Evolutionary conservation across 495 filamentous ascomycete genomes (phyloP), one percentile per base, ranked within the genome.

Genomic region (Aspergillus hancockii): DNA sequence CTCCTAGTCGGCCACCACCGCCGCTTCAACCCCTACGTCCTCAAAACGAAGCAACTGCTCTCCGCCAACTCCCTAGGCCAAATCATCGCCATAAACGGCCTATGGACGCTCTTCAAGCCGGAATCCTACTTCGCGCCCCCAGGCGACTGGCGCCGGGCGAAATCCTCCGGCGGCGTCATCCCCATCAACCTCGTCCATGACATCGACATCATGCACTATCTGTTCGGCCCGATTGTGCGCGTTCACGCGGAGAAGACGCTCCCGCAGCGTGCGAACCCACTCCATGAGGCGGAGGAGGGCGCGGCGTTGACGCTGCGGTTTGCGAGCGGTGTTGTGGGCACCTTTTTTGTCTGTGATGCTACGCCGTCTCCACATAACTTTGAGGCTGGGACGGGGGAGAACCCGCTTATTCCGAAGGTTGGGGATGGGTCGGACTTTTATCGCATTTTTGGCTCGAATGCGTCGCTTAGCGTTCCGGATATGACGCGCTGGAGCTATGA

Each of bases 121-220:
- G 57, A 67, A 7, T 9, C 55, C 2, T 86, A 87, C 66, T 86
- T 84, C 58, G 71, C 74, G 1, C 62, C 75, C 0, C 75, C 77
- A 4, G 67, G 67, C 0, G 73, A 74, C 57, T 86, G 84, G 83
- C 76, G 83, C 12, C 65, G 71, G 12, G 71, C 63, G 2, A 47
- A 59, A 0, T 47, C 57, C 1, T 67, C 63, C 21, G 74, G 73
- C 25, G 82, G 83, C 23, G 78, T 81, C 0, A 70, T 85, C n/a
- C 65, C 79, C 18, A 83, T 86, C 52, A 86, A 87, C 63, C 69
- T 86, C 19, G 75, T 86, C 28, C 84, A 86, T 61, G 85, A 87
- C 50, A 71, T 86, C 43, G 85, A 87, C 61, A 67, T 82, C 3
- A 71, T 87, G 59, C 83, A 85, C 49, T 79, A 82, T 66, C 66